Conservation (phyloP, 495 filamentous ascomycete species). For the Xylaria longipes region DNA sequence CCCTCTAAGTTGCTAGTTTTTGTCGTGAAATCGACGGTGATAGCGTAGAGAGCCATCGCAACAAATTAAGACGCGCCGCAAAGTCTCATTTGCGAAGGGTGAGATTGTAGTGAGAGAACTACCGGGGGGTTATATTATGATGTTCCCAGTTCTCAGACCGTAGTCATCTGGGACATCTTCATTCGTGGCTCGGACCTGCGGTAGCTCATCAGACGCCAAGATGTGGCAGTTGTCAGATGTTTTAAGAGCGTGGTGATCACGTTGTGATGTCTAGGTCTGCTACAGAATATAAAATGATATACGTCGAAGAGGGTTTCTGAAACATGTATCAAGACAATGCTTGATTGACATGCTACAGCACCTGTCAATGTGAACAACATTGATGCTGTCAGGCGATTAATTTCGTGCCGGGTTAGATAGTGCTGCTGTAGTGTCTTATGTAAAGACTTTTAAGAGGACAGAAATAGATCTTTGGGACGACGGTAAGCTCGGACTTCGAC, state of each 20-base stretch:
- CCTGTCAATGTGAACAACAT: conserved; percentile 2
- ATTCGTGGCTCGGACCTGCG: neutral
- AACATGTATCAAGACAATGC: conserved; percentile 6
- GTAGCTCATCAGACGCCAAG: conserved; percentile 19
- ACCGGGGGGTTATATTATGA: neutral
- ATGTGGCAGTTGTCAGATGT: neutral
- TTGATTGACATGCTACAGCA: conserved; percentile 18
- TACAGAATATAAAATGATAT: neutral
- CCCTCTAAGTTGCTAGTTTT: neutral
- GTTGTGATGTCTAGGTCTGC: neutral
- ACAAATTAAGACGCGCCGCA: neutral
- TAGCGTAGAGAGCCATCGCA: neutral
- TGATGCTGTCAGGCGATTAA: neutral
- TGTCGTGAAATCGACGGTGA: neutral
- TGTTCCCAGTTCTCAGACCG: neutral
- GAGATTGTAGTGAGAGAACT: neutral
- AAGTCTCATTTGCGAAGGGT: neutral
- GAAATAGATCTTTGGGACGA: neutral
- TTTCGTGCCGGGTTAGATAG: neutral
- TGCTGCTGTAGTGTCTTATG: neutral
- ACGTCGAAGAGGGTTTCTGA: neutral
- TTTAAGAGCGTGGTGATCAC: neutral
- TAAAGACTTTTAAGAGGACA: neutral
- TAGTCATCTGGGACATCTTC: neutral
- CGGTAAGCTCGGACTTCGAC: neutral